Evolutionary conservation across 345 rosid species (phyloP).

Genomic region (Brassica cretica): DNA sequence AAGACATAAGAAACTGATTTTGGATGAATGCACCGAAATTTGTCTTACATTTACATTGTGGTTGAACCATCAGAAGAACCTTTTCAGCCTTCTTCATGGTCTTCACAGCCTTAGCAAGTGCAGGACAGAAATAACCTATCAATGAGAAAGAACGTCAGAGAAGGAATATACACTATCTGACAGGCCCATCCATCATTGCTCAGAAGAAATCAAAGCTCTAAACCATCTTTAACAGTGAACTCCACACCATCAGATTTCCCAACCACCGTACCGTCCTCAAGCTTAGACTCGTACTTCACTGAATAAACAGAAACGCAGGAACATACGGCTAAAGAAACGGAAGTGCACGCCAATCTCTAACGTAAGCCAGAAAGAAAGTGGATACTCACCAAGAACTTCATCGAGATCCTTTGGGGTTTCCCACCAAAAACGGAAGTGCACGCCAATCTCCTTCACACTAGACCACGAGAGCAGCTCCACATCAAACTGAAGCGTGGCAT

Average conservation of each 20-base stretch:
- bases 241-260: slow-evolving; percentile 73
- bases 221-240: slow-evolving; percentile 78
- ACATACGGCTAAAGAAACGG: background rate
- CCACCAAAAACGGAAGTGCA: no score
- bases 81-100: slow-evolving; percentile 92
- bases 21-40: background rate
- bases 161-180: background rate
- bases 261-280: slow-evolving; percentile 74
- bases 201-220: slow-evolving; percentile 11
- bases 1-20: background rate
- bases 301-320: slow-evolving; percentile 25
- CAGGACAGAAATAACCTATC: slow-evolving; percentile 84
- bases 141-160: background rate
- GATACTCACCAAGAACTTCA: slow-evolving; percentile 64
- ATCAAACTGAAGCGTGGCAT: slow-evolving; percentile 82
- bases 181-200: background rate
- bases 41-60: slow-evolving; percentile 31
- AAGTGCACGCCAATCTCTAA: background rate
- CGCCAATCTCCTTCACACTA: slow-evolving; percentile 76
- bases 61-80: slow-evolving; percentile 69
- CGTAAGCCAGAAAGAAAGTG: background rate
- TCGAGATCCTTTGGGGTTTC: slow-evolving; percentile 79
- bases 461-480: slow-evolving; percentile 77
- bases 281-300: slow-evolving; percentile 73
- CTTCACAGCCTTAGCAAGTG: slow-evolving; percentile 72